Conservation (phyloP, 1,284 basidiomycete species). For the Golubevia sp. region DNA sequence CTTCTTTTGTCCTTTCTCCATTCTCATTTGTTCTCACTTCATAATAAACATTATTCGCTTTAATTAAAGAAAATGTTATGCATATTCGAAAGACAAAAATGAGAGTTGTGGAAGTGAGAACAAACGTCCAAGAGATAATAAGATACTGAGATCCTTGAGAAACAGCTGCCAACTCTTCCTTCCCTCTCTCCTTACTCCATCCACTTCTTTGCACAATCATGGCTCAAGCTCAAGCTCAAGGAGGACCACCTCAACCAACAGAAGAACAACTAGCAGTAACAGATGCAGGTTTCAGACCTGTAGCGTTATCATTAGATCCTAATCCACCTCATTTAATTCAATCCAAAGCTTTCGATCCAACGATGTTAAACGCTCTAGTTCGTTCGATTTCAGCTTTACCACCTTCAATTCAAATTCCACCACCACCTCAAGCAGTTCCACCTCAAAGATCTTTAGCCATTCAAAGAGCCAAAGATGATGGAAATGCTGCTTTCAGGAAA, state of each 20-base stretch:
- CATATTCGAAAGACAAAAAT: no score
- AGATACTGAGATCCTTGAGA: no score
- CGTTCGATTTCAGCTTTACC: slow-evolving; percentile 45
- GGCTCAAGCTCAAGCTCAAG: no score
- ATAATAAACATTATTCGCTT: no score
- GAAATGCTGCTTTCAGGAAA: slow-evolving; percentile 48
- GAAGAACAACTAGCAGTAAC: slow-evolving; percentile 46
- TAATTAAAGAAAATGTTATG: no score
- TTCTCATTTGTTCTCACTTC: no score
- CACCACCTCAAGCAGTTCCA: slow-evolving; percentile 55
- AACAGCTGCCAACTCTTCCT: no score
- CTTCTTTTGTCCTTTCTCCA: no score
- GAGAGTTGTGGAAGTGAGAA: no score
- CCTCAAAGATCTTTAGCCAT: slow-evolving; percentile 48
- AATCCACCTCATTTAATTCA: slow-evolving; percentile 18
- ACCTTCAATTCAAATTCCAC: slow-evolving; percentile 50
- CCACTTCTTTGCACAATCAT: no score
- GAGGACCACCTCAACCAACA: slow-evolving; percentile 37
- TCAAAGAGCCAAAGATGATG: slow-evolving; percentile 53
- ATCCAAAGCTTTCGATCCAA: slow-evolving; percentile 20
- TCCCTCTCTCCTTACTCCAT: no score
- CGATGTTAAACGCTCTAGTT: slow-evolving; percentile 55
- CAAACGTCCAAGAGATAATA: no score
- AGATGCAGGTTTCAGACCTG: slow-evolving; percentile 34
- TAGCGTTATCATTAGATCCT: slow-evolving; percentile 36